Base-by-base conservation (phyloP, 495 filamentous ascomycete species). In the Xeromyces bisporus region DNA sequence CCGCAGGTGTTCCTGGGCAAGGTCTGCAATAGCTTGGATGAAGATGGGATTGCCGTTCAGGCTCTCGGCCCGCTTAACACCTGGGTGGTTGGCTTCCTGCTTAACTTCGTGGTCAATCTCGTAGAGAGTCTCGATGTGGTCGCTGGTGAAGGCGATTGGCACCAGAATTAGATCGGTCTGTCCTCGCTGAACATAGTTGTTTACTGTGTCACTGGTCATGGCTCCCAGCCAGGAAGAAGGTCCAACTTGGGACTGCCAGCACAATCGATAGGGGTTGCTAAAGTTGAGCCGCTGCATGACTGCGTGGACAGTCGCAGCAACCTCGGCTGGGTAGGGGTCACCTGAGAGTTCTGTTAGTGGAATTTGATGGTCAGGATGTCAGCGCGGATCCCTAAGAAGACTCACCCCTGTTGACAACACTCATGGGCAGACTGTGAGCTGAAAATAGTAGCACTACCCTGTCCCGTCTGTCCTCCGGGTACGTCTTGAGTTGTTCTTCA, bases 211-310 rank as follows among this genome's bases (percentile, higher is more conserved):
- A 39, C 70, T 71, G 0, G 91, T 96, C 52, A 96, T 91, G 18
- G 91, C 85, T 8, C 91, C 91, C 3, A 96, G 71, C 91, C 91
- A 99, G 11, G 91, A 78, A 18, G 72, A 77, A 2, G 91, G 91
- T 10, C 91, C 91, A 30, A 99, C 91, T 50, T 99, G 91, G 14
- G 85, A 93, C 55, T 99, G 91, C 89, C 89, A 99, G 46, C 84
- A 85, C 18, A 99, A 62, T 13, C 91, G 74, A 53, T 91, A 96
- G 2, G 80, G 80, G 58, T 99, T 89, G 40, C 67, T 69, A 51
- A 84, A 79, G 6, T 74, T 74, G 7, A 99, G 69, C 15, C 80
- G 67, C 44, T 89, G 72, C 83, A 93, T 93, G 4, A 99, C 91
- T 2, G 91, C 87, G 43, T 93, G 75, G 4, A 94, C 89, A 4